A percentile compares a stretch with the other conserved stretches of the same genome.
Evolutionary conservation across 768 basidiomycete genomes (phyloP).

Genomic region (Mycena rosella): DNA sequence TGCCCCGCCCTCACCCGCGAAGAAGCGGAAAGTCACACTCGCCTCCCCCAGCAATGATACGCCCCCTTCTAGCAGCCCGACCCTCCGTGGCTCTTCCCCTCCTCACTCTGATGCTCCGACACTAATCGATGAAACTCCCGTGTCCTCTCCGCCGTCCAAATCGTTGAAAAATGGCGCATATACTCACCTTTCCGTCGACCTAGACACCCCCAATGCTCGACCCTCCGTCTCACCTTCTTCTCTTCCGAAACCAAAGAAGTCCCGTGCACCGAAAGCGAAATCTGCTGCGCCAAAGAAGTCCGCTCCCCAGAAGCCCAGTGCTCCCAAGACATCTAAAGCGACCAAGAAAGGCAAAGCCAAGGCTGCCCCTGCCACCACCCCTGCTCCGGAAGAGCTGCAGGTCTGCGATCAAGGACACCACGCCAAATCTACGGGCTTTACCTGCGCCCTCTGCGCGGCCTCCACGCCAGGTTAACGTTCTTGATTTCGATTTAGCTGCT

Average conservation of each 20-base stretch:
- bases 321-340: background rate
- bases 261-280: background rate
- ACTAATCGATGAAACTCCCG: background rate
- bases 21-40: conserved; percentile 9
- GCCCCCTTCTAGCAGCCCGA: conserved; percentile 32
- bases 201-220: background rate
- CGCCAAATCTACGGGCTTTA: conserved; percentile 14
- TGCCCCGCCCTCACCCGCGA: background rate
- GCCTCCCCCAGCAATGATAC: background rate
- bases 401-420: conserved; percentile 23
- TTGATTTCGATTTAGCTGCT: background rate
- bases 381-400: background rate
- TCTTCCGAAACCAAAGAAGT: too few species aligned
- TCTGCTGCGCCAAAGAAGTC: background rate
- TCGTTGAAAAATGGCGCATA: conserved; percentile 1
- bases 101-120: conserved; percentile 26
- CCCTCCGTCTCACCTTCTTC: too few species aligned
- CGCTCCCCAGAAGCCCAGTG: background rate
- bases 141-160: conserved; percentile 1
- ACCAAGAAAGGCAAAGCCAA: conserved; percentile 1
- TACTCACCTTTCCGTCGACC: background rate
- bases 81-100: conserved; percentile 21
- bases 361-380: background rate
- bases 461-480: background rate
- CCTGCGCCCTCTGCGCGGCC: conserved; percentile 16